Conservation (phyloP, 1,284 basidiomycete species). For the Ganoderma leucocontextum region DNA sequence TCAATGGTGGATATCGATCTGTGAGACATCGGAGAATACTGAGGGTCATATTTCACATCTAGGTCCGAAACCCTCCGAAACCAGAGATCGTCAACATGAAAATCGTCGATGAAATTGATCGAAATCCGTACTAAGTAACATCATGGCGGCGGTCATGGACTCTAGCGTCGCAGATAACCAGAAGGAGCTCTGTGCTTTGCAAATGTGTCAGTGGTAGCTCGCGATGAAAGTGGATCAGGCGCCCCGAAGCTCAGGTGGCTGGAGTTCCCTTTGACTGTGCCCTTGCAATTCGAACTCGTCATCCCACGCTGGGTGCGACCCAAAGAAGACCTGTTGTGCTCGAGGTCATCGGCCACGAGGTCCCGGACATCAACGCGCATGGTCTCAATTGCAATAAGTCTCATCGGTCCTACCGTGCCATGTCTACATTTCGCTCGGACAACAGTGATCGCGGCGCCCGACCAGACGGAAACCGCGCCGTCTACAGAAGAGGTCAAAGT, state of each 20-base stretch:
- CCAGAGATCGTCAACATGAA: background rate
- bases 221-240: background rate
- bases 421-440: background rate
- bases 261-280: background rate
- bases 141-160: background rate
- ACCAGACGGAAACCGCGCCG: background rate
- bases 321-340: background rate
- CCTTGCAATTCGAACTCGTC: background rate
- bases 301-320: background rate
- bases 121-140: background rate
- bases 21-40: too few relatives aligned
- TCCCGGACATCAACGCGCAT: background rate
- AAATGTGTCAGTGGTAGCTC: background rate
- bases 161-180: background rate
- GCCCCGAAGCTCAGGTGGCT: background rate
- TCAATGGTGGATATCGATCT: background rate
- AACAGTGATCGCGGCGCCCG: background rate
- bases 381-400: background rate
- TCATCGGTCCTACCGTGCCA: background rate
- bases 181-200: background rate
- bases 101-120: background rate
- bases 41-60: background rate
- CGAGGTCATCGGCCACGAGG: background rate
- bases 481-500: background rate
- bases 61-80: background rate